Base-by-base conservation (phyloP, 352 stramenopile species). In the Phytophthora kernoviae region DNA sequence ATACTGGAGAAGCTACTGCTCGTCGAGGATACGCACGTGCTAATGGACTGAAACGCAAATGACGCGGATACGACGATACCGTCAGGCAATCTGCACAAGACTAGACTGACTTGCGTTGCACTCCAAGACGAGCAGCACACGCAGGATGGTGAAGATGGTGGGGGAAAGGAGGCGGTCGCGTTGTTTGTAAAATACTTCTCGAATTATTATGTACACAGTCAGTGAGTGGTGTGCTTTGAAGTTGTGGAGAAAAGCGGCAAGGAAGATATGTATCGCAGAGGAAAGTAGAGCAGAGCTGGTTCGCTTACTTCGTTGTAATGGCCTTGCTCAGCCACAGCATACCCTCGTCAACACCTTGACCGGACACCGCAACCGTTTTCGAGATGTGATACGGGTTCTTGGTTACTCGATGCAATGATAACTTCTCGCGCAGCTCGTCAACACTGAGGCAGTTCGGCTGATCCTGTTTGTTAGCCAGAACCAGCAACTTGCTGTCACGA, bases 401-500 rank as follows among this genome's bases (percentile, higher is more conserved):
- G n/a, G 68, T 81, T 30, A 77, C 63, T 1, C 39, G 48, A 24
- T 65, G 46, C 17, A 83, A n/a, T 4, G 68, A 54, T 5, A 86
- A 41, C 40, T 68, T 71, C 12, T 70, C 49, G 6, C 49, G 37
- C 5, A 83, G 42, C 50, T 80, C 63, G 21, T 65, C 36, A 20
- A 62, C 21, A 10, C 44, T 39, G 55, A 78, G 68, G 54, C 68
- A 75, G 7, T 36, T 37, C 1, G 68, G 55, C 11, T 67, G 62
- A 37, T 81, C 71, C 37, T 79, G 75, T 33, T 84, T 79, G 68
- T 84, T 84, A 27, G 75, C 71, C 11, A 73, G 54, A 27, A 83
- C 68, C 11, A 83, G 51, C 22, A 83, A 49, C 49, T 77, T 74
- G 18, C 52, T 68, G 21, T 77, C 45, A 0, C 45, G 54, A 3